Evolutionary conservation across 2,329 filamentous ascomycete species (phyloP).

Genomic region (Acarospora socialis): DNA sequence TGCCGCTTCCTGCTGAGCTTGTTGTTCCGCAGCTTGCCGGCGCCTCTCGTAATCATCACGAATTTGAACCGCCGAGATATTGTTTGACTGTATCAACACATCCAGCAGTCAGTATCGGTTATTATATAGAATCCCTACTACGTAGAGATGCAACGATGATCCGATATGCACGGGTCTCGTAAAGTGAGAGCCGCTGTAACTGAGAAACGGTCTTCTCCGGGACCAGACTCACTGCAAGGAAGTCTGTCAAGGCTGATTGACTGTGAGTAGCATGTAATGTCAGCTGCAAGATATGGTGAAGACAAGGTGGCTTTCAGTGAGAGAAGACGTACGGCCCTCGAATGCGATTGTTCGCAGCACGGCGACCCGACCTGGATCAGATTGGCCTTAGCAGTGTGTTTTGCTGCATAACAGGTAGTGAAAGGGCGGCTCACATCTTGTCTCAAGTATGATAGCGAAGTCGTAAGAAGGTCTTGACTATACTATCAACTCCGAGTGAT

Average conservation of each 20-base stretch:
- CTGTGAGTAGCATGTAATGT: conserved; percentile 18
- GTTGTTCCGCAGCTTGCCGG: conserved; percentile 32
- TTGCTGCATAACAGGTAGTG: no score
- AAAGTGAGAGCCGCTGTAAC: no score
- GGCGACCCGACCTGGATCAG: conserved; percentile 12
- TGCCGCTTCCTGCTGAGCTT: conserved; percentile 20
- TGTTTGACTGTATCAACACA: conserved; percentile 36
- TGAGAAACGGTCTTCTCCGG: no score
- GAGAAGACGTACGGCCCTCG: conserved; percentile 36
- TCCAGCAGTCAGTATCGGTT: conserved; percentile 1
- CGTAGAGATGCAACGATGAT: no score
- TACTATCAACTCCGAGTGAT: no score
- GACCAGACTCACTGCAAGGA: conserved; percentile 41
- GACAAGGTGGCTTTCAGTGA: not conserved
- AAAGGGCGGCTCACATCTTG: no score
- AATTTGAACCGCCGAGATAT: conserved; percentile 51
- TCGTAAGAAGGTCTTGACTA: no score
- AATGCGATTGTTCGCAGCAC: conserved; percentile 29
- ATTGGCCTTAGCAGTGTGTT: no score
- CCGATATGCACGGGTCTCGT: no score
- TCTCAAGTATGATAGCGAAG: no score
- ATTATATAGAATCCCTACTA: not conserved
- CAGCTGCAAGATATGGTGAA: not conserved
- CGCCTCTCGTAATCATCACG: conserved; percentile 43
- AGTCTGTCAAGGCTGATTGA: conserved; percentile 54